Evolutionary conservation across 2,329 filamentous ascomycete genomes (phyloP).

Genomic region (Aspergillus amoenus): DNA sequence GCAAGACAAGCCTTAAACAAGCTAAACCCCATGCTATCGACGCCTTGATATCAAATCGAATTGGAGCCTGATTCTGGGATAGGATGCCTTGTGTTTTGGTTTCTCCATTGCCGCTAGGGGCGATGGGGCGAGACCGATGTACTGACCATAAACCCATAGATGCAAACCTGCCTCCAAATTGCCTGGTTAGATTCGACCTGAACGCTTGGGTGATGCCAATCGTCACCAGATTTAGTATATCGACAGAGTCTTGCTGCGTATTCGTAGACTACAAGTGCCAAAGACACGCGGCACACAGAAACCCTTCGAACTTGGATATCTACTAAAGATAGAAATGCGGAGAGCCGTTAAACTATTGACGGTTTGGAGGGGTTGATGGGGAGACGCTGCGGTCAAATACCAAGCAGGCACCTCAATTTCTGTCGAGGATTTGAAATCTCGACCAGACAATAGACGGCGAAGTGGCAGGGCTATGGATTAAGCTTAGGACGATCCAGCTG

Average conservation of each 20-base stretch:
- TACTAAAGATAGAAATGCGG: constrained; percentile 7
- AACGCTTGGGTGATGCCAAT: background rate
- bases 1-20: background rate
- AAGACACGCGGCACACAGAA: background rate
- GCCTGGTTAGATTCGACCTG: background rate
- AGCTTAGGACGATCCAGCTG: background rate
- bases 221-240: background rate
- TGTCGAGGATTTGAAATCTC: background rate
- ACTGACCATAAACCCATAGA: background rate
- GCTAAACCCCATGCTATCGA: background rate
- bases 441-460: background rate
- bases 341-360: background rate
- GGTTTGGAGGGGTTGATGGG: background rate
- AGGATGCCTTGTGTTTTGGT: background rate
- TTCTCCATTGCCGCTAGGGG: background rate
- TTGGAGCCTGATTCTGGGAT: background rate
- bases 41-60: background rate
- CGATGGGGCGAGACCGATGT: background rate
- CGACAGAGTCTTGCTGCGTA: background rate
- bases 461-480: background rate
- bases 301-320: background rate
- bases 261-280: background rate
- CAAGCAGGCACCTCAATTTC: constrained; percentile 13
- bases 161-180: background rate
- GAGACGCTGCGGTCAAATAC: constrained; percentile 9